Evolutionary conservation across 192 early-diverging fungal genomes (phyloP), one percentile per base, ranked within the genome.

Genomic region (Coemansia sp.): DNA sequence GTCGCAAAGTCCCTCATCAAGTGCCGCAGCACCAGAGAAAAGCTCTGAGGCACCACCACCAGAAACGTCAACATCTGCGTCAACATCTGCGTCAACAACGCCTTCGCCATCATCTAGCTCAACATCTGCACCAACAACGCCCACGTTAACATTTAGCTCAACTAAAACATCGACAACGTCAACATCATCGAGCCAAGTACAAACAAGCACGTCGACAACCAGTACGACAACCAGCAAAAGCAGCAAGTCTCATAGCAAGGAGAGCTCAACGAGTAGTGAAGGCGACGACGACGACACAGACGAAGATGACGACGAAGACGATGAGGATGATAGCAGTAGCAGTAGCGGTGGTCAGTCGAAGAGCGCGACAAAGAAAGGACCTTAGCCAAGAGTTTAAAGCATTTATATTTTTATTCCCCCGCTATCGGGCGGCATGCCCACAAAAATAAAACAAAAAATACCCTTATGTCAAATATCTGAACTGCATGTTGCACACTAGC

Each of bases 271-370:
- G 11, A 67, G 8, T 12, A 34, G 18, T 18, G 60, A 72, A 2
- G 16, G 44, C 16, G 62, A 73, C 31, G 72, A 70, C 12, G 60
- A 70, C 0, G 64, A 73, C 15, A 47, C 69, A 9, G 66, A 72
- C 22, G n/a, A n/a, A n/a, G 66, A 67, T 0, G 71, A 67, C 1
- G 64, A 69, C 7, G 71, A 79, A 11, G 75, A 49, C 27, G 55
- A 66, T 13, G 65, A 66, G 2, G 66, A 73, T 11, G 68, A 70
- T 3, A 40, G 69, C 15, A 34, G 12, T 11, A 39, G 20, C 1
- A 62, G 22, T 38, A 66, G 18, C 39, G 22, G 7, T 4, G 52
- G 16, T 20, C 38, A 64, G 29, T 13, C 43, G 5, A 68, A 49
- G 24, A 50, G 47, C 31, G 61, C 11, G 40, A 58, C 43, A 64